Base-by-base conservation (phyloP, 106 monocot genomes). In the Phalaenopsis aphrodite region DNA sequence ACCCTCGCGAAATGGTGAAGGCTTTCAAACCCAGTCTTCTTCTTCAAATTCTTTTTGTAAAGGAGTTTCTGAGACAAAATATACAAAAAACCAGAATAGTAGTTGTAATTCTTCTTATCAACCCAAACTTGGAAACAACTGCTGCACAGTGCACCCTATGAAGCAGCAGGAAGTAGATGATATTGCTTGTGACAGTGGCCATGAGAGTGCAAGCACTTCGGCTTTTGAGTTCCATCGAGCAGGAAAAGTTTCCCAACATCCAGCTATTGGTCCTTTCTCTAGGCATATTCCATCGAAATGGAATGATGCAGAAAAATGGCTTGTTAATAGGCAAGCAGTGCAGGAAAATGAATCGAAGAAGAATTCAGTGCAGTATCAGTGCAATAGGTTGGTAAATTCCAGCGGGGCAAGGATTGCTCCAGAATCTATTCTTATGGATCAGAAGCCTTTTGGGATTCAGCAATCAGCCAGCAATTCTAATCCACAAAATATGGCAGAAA, bases 261-360 rank as follows among this genome's bases (percentile, higher is more conserved):
- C 79, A 24, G 55, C 24, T 12, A 47, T 41, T 45, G 84, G 83
- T 17, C 81, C 83, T 18, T 90, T 96, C 73, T 82, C 64, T 4
- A 86, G 91, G 80, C 87, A 89, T 24, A 23, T 94, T 46, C 94
- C 94, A 18, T 98, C 98, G 0, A 98, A 98, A 78, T 98, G 98
- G 98, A 94, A 94, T 76, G 98, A 94, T 83, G 98, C 92, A 1
- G 94, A 98, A 82, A 93, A 94, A 82, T 94, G 94, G 98, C 82
- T 98, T 19, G 55, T 86, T 1, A 84, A 81, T 42, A 78, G 89
- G 23, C 91, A 88, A 76, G 19, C 80, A 9, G 73, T 80, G 75
- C 84, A 86, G 23, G 72, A 85, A 1, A 89, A 87, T 81, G 68
- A 56, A 58, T 79, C 75, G 18, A 98, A 89, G 81, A 98, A 82